Conservation (phyloP, 2,329 filamentous ascomycete species). For the Cordyceps farinosa region DNA sequence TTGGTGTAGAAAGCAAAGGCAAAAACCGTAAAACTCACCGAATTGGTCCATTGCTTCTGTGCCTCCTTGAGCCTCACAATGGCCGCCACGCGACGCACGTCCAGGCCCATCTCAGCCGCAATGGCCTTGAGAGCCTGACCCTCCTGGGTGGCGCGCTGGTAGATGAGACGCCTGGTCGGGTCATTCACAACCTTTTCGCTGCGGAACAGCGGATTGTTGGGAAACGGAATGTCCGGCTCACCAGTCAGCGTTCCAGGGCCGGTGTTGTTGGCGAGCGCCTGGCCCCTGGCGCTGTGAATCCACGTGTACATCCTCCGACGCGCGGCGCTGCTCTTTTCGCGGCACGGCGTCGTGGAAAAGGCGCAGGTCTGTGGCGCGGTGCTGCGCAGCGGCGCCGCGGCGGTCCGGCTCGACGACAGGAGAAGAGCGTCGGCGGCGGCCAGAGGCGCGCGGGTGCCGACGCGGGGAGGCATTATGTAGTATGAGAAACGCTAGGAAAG, state of each 20-base stretch:
- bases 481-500: no score
- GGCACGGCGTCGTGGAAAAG: conserved; percentile 40
- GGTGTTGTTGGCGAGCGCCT: conserved; percentile 24
- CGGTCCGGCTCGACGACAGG: conserved; percentile 23
- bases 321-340: conserved; percentile 35
- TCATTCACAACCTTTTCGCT: conserved; percentile 74
- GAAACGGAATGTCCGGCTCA: conserved; percentile 59
- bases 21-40: conserved; percentile 56
- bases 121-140: conserved; percentile 71
- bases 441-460: conserved; percentile 27
- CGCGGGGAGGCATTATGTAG: conserved; percentile 26
- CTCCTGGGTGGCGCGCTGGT: conserved; percentile 60
- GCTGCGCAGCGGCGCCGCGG: not conserved
- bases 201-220: conserved; percentile 66
- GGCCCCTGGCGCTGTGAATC: conserved; percentile 30
- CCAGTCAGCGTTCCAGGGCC: conserved; percentile 38
- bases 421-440: conserved; percentile 31
- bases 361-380: conserved; percentile 26
- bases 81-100: conserved; percentile 79
- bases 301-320: conserved; percentile 40
- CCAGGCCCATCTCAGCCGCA: conserved; percentile 72
- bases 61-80: conserved; percentile 82
- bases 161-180: conserved; percentile 68
- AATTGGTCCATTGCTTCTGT: conserved; percentile 70
- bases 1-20: conserved; percentile 18